phyloP scores from a whole-genome alignment of 2,329 filamentous ascomycete species.

The Epichloe aotearoae region DNA sequence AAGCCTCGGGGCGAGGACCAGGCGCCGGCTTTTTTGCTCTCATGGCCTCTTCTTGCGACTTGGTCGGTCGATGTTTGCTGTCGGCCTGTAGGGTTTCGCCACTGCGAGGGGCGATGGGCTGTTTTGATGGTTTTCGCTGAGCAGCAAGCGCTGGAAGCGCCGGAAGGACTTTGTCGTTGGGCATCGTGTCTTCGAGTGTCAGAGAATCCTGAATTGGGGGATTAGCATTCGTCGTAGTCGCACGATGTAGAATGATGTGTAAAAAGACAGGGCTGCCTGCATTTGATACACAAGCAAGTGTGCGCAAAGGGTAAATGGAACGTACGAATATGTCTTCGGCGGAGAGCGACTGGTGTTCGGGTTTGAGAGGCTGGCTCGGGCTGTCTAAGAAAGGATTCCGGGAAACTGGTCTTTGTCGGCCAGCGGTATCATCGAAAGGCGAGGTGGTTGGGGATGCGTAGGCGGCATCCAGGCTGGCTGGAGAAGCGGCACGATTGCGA shows the following conservation, averaged over 20 bases:
- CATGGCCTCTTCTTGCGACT: conserved; percentile 53
- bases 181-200: conserved; percentile 47
- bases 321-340: conserved; percentile 68
- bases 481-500: conserved; percentile 58
- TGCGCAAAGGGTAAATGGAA: conserved; percentile 15
- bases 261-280: background rate
- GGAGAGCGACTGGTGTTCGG: conserved; percentile 33
- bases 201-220: conserved; percentile 46
- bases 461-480: conserved; percentile 24
- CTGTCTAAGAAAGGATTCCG: conserved; percentile 65
- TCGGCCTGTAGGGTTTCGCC: conserved; percentile 31
- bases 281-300: background rate
- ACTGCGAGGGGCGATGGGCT: conserved; percentile 10
- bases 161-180: conserved; percentile 10
- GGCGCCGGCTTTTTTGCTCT: conserved; percentile 29
- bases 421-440: conserved; percentile 43
- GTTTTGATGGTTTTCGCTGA: conserved; percentile 24
- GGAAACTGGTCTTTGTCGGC: conserved; percentile 45
- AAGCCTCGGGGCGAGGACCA: conserved; percentile 17
- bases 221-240: background rate
- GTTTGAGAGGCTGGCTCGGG: conserved; percentile 25
- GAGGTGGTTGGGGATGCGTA: conserved; percentile 32
- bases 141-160: conserved; percentile 23
- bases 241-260: too few relatives aligned
- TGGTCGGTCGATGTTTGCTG: conserved; percentile 43